Evolutionary conservation across 352 stramenopile species (phyloP).

Genomic region (Chrysophaeum taylorii): DNA sequence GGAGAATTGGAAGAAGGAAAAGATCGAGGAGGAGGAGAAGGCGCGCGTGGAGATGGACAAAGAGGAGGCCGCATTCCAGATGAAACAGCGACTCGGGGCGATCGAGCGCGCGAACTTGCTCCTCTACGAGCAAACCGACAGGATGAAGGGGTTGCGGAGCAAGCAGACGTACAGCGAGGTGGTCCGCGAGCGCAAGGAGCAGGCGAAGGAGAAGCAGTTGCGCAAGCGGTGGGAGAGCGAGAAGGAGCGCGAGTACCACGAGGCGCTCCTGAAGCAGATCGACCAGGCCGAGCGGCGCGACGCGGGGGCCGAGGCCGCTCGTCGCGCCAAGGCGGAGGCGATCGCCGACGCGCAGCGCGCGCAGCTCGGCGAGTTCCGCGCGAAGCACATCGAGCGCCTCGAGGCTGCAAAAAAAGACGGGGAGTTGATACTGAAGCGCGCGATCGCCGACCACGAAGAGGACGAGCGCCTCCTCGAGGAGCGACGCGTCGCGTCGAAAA

Average conservation of each 20-base stretch:
- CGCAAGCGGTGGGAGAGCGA: constrained; percentile 24
- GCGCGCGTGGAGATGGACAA: constrained; percentile 56
- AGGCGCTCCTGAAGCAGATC: constrained; percentile 44
- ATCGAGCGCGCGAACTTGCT: constrained; percentile 67
- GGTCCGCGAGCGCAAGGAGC: constrained; percentile 62
- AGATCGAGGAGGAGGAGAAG: constrained; percentile 63
- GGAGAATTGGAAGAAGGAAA: constrained; percentile 70
- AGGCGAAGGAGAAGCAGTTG: constrained; percentile 58
- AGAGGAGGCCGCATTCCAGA: constrained; percentile 59
- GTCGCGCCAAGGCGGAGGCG: constrained; percentile 41
- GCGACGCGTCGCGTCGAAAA: constrained; percentile 44
- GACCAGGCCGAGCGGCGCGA: constrained; percentile 48
- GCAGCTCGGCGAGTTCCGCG: constrained; percentile 67
- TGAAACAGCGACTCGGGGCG: constrained; percentile 54
- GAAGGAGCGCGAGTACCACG: constrained; percentile 40
- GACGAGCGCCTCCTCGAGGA: constrained; percentile 54
- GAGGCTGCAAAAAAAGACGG: constrained; percentile 31
- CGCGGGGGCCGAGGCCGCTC: constrained; percentile 35
- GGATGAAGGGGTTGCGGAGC: constrained; percentile 72
- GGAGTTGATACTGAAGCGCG: constrained; percentile 17
- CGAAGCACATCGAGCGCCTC: constrained; percentile 58
- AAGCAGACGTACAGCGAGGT: constrained; percentile 70
- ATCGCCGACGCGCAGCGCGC: constrained; percentile 53
- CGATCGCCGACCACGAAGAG: constrained; percentile 46
- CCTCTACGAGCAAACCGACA: constrained; percentile 77